phyloP scores from a whole-genome alignment of 345 rosid species.

The thale cress (Arabidopsis thaliana) region DNA sequence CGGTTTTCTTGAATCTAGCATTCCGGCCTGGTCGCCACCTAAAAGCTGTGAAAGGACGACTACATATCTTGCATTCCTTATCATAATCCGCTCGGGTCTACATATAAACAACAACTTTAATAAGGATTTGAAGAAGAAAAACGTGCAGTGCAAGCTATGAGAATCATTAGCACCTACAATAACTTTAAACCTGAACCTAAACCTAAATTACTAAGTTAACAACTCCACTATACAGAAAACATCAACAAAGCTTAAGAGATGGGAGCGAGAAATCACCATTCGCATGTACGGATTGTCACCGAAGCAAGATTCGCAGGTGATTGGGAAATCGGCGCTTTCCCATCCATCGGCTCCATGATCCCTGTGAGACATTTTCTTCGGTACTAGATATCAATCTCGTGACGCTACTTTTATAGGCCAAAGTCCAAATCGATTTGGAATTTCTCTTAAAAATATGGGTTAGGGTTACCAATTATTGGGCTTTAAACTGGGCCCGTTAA shows the following conservation, averaged over 20 bases:
- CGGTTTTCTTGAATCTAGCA: conserved; percentile 87
- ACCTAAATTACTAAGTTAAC: background rate
- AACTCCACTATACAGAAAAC: conserved; percentile 4
- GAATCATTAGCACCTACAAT: background rate
- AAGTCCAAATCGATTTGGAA: too few species aligned
- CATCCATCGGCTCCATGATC: conserved; percentile 90
- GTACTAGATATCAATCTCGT: background rate
- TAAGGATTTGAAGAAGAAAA: background rate
- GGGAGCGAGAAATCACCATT: conserved; percentile 56
- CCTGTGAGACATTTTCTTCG: conserved; percentile 72
- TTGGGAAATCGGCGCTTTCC: conserved; percentile 94
- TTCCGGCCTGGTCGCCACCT: conserved; percentile 97
- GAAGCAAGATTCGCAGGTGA: conserved; percentile 93
- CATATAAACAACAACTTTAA: conserved; percentile 30
- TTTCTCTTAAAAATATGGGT: too few species aligned
- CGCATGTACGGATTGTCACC: conserved; percentile 95
- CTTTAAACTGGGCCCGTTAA: background rate
- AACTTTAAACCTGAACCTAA: background rate
- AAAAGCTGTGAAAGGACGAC: conserved; percentile 90
- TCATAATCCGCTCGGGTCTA: conserved; percentile 88
- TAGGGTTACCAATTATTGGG: background rate
- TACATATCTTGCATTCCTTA: conserved; percentile 98
- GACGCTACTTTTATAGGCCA: too few species aligned
- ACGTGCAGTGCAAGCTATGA: background rate
- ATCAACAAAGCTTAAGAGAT: background rate